Percentiles rank a stretch among this genome's conserved stretches.
Conservation (phyloP, 139 green algal species). For the Mesostigma viride region DNA sequence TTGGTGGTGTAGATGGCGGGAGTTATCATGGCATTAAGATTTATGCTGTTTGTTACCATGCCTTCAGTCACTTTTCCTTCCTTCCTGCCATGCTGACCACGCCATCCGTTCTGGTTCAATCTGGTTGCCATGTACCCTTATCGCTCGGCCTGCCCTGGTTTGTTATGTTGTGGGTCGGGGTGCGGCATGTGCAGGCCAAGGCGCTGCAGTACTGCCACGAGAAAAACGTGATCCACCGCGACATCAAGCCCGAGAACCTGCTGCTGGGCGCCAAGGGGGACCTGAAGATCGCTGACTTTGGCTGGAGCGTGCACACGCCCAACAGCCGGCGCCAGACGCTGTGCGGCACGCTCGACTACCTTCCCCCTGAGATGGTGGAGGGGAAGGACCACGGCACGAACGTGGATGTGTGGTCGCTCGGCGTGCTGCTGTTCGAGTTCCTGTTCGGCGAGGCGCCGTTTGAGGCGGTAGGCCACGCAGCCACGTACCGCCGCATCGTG, state of each 20-base stretch:
- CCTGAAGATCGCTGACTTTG: slow-evolving; percentile 95
- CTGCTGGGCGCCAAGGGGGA: slow-evolving; percentile 73
- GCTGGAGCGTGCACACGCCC: slow-evolving; percentile 87
- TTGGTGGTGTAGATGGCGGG: no score
- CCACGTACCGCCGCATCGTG: slow-evolving; percentile 64
- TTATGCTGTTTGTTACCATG: no score
- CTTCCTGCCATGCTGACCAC: no score
- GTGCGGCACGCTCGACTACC: slow-evolving; percentile 94
- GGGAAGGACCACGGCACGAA: slow-evolving; percentile 34
- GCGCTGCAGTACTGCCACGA: slow-evolving; percentile 84
- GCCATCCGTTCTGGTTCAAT: no score
- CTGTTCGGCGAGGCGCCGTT: slow-evolving; percentile 84
- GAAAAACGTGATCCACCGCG: slow-evolving; percentile 93
- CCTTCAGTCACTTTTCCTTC: no score
- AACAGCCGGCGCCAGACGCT: slow-evolving; percentile 70
- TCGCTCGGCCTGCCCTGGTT: not conserved
- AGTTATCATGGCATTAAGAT: no score
- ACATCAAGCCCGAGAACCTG: slow-evolving; percentile 96
- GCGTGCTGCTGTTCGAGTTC: slow-evolving; percentile 95
- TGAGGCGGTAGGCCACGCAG: slow-evolving; percentile 74
- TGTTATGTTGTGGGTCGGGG: not conserved
- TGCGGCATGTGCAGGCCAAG: slow-evolving; percentile 37
- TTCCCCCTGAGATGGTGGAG: slow-evolving; percentile 85
- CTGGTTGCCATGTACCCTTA: no score
- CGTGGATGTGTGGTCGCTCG: slow-evolving; percentile 90